phyloP scores from a whole-genome alignment of 495 filamentous ascomycete genomes.

The Hypoxylon trugodes region DNA sequence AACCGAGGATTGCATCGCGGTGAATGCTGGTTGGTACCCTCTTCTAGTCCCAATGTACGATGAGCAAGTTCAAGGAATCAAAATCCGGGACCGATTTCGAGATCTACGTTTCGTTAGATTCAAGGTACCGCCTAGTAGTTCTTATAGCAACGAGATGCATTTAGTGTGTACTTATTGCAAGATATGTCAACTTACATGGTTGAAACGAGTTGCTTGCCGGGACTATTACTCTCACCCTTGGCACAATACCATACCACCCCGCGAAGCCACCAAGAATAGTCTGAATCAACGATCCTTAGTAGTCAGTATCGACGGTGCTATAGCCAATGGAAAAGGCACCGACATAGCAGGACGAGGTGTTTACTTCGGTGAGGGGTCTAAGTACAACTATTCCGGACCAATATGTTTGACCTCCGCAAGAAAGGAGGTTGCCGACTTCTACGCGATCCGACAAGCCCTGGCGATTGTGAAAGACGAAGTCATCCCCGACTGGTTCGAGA shows the following conservation, averaged over 20 bases:
- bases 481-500: neutral
- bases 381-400: conserved; percentile 1
- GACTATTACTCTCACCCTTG: neutral
- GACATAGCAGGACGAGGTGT: neutral
- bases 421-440: neutral
- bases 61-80: neutral
- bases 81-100: neutral
- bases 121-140: too few species aligned
- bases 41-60: neutral
- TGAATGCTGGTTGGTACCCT: neutral
- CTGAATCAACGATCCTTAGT: neutral
- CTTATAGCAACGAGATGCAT: too few species aligned
- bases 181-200: neutral
- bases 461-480: neutral
- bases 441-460: neutral
- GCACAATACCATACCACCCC: neutral
- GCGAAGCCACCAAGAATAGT: neutral
- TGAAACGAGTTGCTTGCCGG: neutral
- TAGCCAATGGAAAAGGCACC: too few species aligned
- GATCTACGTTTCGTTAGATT: too few species aligned
- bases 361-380: neutral
- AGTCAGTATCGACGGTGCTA: neutral
- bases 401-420: neutral
- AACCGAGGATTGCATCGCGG: too few species aligned
- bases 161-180: too few species aligned